Evolutionary conservation across 2,329 filamentous ascomycete species (phyloP).

Genomic region (Fusarium buxicola): DNA sequence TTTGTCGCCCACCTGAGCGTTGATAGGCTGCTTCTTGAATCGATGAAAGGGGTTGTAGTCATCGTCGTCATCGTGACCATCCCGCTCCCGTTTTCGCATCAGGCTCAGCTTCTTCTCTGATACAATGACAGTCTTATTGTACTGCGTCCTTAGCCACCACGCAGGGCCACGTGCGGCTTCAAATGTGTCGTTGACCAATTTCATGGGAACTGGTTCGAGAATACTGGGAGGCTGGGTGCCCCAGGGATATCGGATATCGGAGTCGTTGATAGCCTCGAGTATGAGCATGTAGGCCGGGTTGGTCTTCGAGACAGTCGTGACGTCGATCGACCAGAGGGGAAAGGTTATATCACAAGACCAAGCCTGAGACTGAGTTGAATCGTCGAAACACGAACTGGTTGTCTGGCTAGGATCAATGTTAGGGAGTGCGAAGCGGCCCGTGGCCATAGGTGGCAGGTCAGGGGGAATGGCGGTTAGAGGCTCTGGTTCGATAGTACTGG

Average conservation of each 20-base stretch:
- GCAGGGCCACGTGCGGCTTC: slow-evolving; percentile 64
- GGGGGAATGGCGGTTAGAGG: slow-evolving; percentile 63
- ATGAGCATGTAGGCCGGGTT: slow-evolving; percentile 56
- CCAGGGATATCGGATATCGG: slow-evolving; percentile 57
- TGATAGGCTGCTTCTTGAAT: slow-evolving; percentile 35
- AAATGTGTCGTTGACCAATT: slow-evolving; percentile 64
- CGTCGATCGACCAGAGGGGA: slow-evolving; percentile 57
- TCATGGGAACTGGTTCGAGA: slow-evolving; percentile 52
- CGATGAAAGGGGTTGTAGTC: slow-evolving; percentile 33
- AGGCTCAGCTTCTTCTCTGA: slow-evolving; percentile 55
- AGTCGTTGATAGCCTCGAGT: slow-evolving; percentile 50
- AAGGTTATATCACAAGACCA: slow-evolving; percentile 72
- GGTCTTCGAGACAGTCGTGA: slow-evolving; percentile 47
- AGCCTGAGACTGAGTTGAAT: slow-evolving; percentile 64
- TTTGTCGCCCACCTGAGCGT: slow-evolving; percentile 60
- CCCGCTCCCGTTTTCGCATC: slow-evolving; percentile 46
- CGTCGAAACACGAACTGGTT: slow-evolving; percentile 67
- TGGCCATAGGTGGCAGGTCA: slow-evolving; percentile 63
- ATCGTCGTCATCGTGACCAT: slow-evolving; percentile 25
- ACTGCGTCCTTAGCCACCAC: slow-evolving; percentile 64
- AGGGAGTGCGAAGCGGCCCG: slow-evolving; percentile 68
- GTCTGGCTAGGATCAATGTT: slow-evolving; percentile 62
- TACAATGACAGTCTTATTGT: slow-evolving; percentile 68
- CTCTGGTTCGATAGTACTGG: slow-evolving; percentile 59
- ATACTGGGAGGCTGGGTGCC: slow-evolving; percentile 66